Evolutionary conservation across 1,284 basidiomycete genomes (phyloP), one percentile per base, ranked within the genome.

Genomic region (Fistulinella cinereoalba): DNA sequence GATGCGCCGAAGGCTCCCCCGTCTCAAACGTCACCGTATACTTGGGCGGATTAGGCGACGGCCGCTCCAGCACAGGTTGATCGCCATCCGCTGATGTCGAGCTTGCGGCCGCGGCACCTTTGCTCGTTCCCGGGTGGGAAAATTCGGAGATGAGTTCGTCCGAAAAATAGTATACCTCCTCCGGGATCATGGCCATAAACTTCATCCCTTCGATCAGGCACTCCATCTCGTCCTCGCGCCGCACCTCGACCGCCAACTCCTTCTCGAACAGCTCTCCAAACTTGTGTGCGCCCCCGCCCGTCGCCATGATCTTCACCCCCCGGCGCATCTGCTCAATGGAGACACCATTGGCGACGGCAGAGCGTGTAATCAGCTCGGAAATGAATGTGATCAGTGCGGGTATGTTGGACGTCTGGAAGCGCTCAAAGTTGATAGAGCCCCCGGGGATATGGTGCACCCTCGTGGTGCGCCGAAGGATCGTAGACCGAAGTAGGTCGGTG

Each of bases 111-210:
- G 37, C 34, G 19, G 31, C 37, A 32, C 52, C 45, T 46, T 43
- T 66, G 25, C 51, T 41, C 31, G 60, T 57, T 44, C 62, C 59
- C 10, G 81, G 77, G 64, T 92, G 89, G 38, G 89, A 86, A 23
- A 92, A 84, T 43, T 81, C 85, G 67, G 92, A 86, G 44, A 98
- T 95, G 56, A 98, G 83, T 70, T 97, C 90, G 70, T 99, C 97
- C 37, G 94, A 97, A 73, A 97, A 99, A 78, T 88, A 98, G 70
- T 98, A 99, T 27, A 95, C 95, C 69, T 99, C 97, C 70, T 97
- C 88, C 25, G 96, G 96, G 50, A 99, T 97, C 63, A 92, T 83
- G 24, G 91, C 88, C 68, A 98, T 91, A 71, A 99, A 99, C 68
- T 94, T 92, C 61, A 99, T 77, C 15, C 97, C 97, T 55, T 95